These are phyloP conservation scores for Zygosaccharomyces pseudorouxii DNA, from an alignment of 805 yeast genomes.

Conservation along the genomic window DNA sequence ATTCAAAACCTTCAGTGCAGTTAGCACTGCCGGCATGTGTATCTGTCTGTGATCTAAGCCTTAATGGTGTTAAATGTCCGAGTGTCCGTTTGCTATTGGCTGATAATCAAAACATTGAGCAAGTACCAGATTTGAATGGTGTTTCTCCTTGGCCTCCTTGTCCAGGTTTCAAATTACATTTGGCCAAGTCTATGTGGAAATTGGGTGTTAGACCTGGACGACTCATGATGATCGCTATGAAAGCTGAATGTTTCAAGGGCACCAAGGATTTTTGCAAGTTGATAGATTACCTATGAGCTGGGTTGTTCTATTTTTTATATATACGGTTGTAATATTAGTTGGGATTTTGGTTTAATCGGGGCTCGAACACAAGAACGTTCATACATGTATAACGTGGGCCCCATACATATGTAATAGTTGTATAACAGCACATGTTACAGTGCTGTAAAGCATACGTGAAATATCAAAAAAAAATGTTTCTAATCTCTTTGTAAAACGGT, in stretches of 20 bases:
- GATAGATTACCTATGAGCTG: constrained; percentile 14
- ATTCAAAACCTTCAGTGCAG: constrained; percentile 2
- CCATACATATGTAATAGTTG: too few species aligned
- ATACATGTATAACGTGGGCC: not conserved
- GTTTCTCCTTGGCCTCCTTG: constrained; percentile 6
- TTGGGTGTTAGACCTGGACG: constrained; percentile 16
- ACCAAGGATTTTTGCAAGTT: constrained; percentile 17
- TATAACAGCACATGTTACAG: not conserved
- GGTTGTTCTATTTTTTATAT: not conserved
- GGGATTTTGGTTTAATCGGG: not conserved
- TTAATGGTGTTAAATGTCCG: constrained; percentile 17
- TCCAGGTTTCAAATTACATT: constrained; percentile 17
- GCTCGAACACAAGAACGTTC: constrained; percentile 2
- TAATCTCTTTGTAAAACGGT: constrained; percentile 99
- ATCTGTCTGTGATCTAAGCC: constrained; percentile 15
- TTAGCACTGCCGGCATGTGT: constrained; percentile 24
- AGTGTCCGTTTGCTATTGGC: constrained; percentile 13
- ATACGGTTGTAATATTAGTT: not conserved
- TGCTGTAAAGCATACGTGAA: not conserved
- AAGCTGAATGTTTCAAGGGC: constrained; percentile 19
- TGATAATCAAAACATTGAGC: constrained; percentile 14
- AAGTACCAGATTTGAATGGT: constrained; percentile 18
- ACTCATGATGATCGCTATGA: constrained; percentile 21
- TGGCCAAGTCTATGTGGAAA: constrained; percentile 25
- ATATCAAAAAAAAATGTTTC: constrained; percentile 57